phyloP scores from a whole-genome alignment of 1,284 basidiomycete species.

The Naganishia cerealis region DNA sequence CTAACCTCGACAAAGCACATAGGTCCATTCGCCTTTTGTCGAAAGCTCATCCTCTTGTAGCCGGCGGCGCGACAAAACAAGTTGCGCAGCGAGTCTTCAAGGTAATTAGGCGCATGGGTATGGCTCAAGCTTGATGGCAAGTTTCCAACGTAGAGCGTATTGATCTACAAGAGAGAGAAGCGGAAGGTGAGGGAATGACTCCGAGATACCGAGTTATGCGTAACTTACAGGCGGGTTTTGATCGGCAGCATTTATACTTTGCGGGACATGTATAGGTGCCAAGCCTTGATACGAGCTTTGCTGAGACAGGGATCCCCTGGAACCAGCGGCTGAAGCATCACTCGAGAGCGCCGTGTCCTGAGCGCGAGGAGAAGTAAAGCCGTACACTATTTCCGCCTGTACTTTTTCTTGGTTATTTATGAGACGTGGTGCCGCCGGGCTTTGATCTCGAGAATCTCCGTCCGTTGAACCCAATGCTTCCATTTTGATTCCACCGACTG shows the following conservation, averaged over 20 bases:
- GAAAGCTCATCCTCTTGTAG: constrained; percentile 87
- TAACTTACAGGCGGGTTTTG: constrained; percentile 77
- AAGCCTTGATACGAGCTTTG: constrained; percentile 28
- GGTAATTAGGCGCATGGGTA: constrained; percentile 67
- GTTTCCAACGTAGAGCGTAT: constrained; percentile 92
- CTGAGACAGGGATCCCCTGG: constrained; percentile 16
- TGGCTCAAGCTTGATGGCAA: constrained; percentile 71
- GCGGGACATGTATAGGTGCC: constrained; percentile 21
- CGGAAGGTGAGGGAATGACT: neutral
- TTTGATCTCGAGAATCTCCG: constrained; percentile 33
- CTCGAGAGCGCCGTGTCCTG: constrained; percentile 19
- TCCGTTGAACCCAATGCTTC: constrained; percentile 33
- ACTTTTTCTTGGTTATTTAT: neutral
- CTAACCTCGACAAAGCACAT: constrained; percentile 94
- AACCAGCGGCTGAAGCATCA: constrained; percentile 17
- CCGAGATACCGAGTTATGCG: neutral
- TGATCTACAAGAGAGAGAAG: constrained; percentile 63
- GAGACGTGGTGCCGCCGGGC: constrained; percentile 9
- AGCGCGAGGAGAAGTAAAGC: constrained; percentile 15
- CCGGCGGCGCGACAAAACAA: constrained; percentile 77
- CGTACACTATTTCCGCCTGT: constrained; percentile 8
- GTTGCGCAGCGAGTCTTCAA: constrained; percentile 79
- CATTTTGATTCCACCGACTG: constrained; percentile 41
- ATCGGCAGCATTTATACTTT: constrained; percentile 65
- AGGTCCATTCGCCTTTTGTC: constrained; percentile 91